Conservation (phyloP, 1,139 yeast genomes). For the Saccharomycopsis hybrid region DNA sequence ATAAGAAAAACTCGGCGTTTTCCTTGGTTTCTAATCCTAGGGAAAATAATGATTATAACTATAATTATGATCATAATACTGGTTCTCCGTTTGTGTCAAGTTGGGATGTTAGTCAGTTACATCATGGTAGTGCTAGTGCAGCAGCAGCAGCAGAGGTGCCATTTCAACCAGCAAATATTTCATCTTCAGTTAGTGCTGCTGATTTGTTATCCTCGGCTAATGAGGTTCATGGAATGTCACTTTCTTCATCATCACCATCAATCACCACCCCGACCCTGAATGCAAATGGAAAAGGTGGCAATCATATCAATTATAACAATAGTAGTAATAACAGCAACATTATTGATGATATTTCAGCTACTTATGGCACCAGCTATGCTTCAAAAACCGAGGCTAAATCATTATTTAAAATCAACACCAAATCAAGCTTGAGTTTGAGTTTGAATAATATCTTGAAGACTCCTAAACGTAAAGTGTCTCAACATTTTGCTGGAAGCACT, state of each 20-base stretch:
- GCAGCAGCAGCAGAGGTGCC: neutral
- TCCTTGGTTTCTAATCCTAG: slow-evolving; percentile 1
- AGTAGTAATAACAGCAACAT: neutral
- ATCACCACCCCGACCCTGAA: no score
- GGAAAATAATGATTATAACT: neutral
- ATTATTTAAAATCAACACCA: slow-evolving; percentile 14
- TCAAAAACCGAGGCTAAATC: slow-evolving; percentile 4
- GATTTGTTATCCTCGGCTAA: no score
- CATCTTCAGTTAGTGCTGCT: no score
- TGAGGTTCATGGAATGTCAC: no score
- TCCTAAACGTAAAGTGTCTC: slow-evolving; percentile 13
- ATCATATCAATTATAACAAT: neutral
- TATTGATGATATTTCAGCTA: slow-evolving; percentile 7
- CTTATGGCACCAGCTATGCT: slow-evolving; percentile 1
- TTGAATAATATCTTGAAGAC: slow-evolving; percentile 15
- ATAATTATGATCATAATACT: neutral
- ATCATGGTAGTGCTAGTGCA: no score
- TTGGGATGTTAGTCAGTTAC: neutral
- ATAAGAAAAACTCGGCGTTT: slow-evolving; percentile 1
- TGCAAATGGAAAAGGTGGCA: neutral
- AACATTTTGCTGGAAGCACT: neutral
- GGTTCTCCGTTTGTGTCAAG: neutral
- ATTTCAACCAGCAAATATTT: neutral
- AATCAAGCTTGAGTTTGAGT: slow-evolving; percentile 14
- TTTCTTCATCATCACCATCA: no score